Conservation (phyloP, 129 eudicot species). For the Helianthus annuus region HanXRQr2.0-SUNRISE NC_035433.2:143456281-143456780, state of each 20-base stretch:
- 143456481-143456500: constrained; percentile 34
- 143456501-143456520: constrained; percentile 35
- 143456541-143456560: constrained; percentile 30
- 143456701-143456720: not conserved
- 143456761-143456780: constrained; percentile 18
- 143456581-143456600: not conserved
- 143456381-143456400: too few relatives aligned
- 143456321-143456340: not conserved
- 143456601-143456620: not conserved
- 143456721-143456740: not conserved
- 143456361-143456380: constrained; percentile 6
- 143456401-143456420: too few relatives aligned
- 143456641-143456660: not conserved
- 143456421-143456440: too few relatives aligned
- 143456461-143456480: not conserved
- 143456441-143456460: not conserved
- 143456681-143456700: constrained; percentile 10
- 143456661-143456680: not conserved
- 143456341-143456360: not conserved
- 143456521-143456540: constrained; percentile 23
- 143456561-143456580: constrained; percentile 1
- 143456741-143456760: not conserved
- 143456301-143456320: not conserved
- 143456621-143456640: constrained; percentile 15
- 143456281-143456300: constrained; percentile 2